A percentile compares a stretch with the other conserved stretches of the same genome.
These are phyloP conservation scores for Aschersonia sp. DNA, from an alignment of 2,329 filamentous ascomycete species.

Conservation along the genomic window DNA sequence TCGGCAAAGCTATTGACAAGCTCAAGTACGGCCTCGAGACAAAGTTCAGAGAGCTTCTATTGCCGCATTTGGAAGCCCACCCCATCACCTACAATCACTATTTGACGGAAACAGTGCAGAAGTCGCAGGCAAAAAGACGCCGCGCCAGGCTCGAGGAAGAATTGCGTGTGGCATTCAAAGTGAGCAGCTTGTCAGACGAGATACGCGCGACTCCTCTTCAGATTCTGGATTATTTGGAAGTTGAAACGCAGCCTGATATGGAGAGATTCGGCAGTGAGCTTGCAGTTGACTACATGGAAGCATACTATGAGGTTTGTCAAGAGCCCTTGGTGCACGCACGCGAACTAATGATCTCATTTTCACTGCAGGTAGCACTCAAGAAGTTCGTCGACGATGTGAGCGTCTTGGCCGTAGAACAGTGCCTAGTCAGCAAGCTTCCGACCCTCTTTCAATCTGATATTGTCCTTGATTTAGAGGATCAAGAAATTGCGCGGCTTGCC, in stretches of 20 bases:
- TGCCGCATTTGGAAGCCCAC: slow-evolving; percentile 13
- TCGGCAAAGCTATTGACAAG: slow-evolving; percentile 8
- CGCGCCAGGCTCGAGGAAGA: not conserved
- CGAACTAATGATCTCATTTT: not conserved
- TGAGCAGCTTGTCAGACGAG: not conserved
- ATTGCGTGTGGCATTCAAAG: not conserved
- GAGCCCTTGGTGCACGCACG: not conserved
- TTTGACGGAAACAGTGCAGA: slow-evolving; percentile 23
- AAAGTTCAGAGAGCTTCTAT: slow-evolving; percentile 7
- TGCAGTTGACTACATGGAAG: slow-evolving; percentile 20
- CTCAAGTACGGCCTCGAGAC: slow-evolving; percentile 11
- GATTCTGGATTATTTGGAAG: not conserved
- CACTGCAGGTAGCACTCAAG: slow-evolving; percentile 8
- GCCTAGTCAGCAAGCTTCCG: slow-evolving; percentile 7
- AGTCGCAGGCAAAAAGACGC: slow-evolving; percentile 8
- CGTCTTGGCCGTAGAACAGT: slow-evolving; percentile 11
- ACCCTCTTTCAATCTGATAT: slow-evolving; percentile 7
- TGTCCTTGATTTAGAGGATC: slow-evolving; percentile 7
- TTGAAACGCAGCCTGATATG: slow-evolving; percentile 1
- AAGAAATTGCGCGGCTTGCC: slow-evolving; percentile 1
- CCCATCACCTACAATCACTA: slow-evolving; percentile 40
- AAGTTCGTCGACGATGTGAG: slow-evolving; percentile 11
- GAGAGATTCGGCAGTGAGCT: slow-evolving; percentile 1
- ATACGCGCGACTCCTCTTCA: not conserved
- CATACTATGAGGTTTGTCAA: slow-evolving; percentile 23